These are phyloP conservation scores for Aspergillus pseudoterreus DNA, from an alignment of 2,329 filamentous ascomycete genomes.

Conservation along the genomic window DNA sequence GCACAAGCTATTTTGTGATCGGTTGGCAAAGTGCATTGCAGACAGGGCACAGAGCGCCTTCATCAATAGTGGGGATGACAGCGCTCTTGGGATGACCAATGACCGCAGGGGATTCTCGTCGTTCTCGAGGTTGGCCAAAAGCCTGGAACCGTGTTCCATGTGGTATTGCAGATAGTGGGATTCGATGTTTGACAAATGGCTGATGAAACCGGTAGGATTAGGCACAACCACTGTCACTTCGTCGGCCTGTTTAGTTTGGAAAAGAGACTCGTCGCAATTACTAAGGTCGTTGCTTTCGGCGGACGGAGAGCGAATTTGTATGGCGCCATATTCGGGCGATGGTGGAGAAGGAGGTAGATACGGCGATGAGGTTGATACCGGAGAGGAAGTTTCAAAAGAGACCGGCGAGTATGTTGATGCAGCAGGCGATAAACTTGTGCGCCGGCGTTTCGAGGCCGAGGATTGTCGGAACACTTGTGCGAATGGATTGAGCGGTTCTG, in stretches of 20 bases:
- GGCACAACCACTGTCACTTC: slow-evolving; percentile 11
- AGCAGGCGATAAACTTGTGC: slow-evolving; percentile 16
- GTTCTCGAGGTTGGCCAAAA: slow-evolving; percentile 35
- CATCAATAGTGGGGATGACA: slow-evolving; percentile 34
- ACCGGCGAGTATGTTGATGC: slow-evolving; percentile 12
- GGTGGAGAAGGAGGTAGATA: slow-evolving; percentile 2
- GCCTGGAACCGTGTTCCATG: slow-evolving; percentile 30
- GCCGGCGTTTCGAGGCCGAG: slow-evolving; percentile 18
- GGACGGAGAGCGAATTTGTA: neutral
- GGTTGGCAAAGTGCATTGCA: slow-evolving; percentile 34
- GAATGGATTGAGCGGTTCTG: slow-evolving; percentile 30
- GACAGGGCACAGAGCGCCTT: slow-evolving; percentile 37
- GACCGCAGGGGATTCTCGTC: slow-evolving; percentile 34
- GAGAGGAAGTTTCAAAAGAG: slow-evolving; percentile 12
- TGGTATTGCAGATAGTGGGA: slow-evolving; percentile 38
- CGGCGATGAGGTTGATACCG: slow-evolving; percentile 3
- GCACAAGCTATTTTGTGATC: slow-evolving; percentile 18
- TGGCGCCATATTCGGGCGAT: slow-evolving; percentile 2
- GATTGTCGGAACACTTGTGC: slow-evolving; percentile 26
- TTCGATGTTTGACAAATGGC: slow-evolving; percentile 28
- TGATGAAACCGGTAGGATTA: slow-evolving; percentile 17
- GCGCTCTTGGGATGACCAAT: slow-evolving; percentile 33
- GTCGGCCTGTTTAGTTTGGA: neutral
- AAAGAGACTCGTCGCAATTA: neutral
- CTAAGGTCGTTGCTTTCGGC: neutral